Percentiles rank a stretch among this genome's conserved stretches.
phyloP scores from a whole-genome alignment of 1,284 basidiomycete species.

The Wallemia hederae region DNA sequence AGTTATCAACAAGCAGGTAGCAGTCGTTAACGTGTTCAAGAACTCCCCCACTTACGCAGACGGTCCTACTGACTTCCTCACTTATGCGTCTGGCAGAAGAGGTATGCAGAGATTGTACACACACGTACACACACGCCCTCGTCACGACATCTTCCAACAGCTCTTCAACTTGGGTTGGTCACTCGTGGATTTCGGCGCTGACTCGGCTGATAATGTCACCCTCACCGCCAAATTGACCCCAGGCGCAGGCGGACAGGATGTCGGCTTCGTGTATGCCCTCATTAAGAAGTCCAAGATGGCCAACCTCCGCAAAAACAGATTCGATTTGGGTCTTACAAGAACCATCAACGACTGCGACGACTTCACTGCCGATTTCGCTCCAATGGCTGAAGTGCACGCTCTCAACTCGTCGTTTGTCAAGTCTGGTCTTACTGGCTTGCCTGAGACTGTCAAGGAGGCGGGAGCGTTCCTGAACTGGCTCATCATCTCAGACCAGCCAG shows the following conservation, averaged over 20 bases:
- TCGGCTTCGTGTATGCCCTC: conserved; percentile 52
- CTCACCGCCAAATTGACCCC: conserved; percentile 44
- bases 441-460: not conserved
- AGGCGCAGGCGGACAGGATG: conserved; percentile 20
- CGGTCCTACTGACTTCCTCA: conserved; percentile 46
- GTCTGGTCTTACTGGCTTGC: not conserved
- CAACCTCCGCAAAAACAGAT: conserved; percentile 35
- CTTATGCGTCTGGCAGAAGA: conserved; percentile 56
- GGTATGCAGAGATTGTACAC: conserved; percentile 45
- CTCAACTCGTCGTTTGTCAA: not conserved
- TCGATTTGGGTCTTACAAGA: conserved; percentile 35
- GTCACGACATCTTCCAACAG: conserved; percentile 46
- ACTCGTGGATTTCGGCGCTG: conserved; percentile 15
- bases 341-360: not conserved
- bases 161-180: conserved; percentile 41
- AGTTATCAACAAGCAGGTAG: conserved; percentile 35
- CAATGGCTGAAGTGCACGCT: not conserved
- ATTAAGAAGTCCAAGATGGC: conserved; percentile 47
- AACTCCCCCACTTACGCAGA: conserved; percentile 25
- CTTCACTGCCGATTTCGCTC: not conserved
- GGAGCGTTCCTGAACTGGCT: not conserved
- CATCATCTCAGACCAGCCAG: conserved; percentile 46
- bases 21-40: conserved; percentile 20
- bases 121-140: conserved; percentile 40
- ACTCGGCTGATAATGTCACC: conserved; percentile 26